phyloP scores from a whole-genome alignment of 1,284 basidiomycete species.

The Exobasidium rhododendri region DNA sequence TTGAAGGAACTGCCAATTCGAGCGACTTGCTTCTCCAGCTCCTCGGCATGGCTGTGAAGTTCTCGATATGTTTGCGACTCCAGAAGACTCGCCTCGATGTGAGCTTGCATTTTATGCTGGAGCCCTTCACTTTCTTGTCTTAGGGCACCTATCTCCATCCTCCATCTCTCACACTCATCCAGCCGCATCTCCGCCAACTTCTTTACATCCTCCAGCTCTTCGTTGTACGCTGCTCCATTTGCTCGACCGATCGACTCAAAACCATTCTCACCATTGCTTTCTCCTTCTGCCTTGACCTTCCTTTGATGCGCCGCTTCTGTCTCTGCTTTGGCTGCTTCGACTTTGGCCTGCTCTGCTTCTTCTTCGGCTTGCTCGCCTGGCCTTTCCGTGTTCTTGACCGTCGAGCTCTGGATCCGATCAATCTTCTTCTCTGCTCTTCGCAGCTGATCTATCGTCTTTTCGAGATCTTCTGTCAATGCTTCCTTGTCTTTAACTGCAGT shows the following conservation, averaged over 20 bases:
- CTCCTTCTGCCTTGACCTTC: constrained; percentile 10
- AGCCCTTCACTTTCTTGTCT: constrained; percentile 18
- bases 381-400: constrained; percentile 20
- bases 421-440: constrained; percentile 17
- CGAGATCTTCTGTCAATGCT: constrained; percentile 13
- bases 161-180: constrained; percentile 20
- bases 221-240: constrained; percentile 7
- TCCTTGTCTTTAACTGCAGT: constrained; percentile 11
- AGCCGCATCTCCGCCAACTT: constrained; percentile 20
- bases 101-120: constrained; percentile 15
- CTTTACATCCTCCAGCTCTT: constrained; percentile 21
- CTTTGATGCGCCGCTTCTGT: constrained; percentile 8
- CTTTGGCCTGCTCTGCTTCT: constrained; percentile 16
- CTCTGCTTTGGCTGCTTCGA: constrained; percentile 11
- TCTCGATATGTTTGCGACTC: constrained; percentile 21
- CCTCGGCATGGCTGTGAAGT: constrained; percentile 20
- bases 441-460: constrained; percentile 20
- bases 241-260: constrained; percentile 1
- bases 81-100: constrained; percentile 23
- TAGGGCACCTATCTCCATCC: constrained; percentile 20
- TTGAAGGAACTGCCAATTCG: constrained; percentile 14
- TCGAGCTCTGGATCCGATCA: constrained; percentile 20
- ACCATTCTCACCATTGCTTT: background rate
- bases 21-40: constrained; percentile 23
- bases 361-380: constrained; percentile 18